phyloP scores from a whole-genome alignment of 1,284 basidiomycete species.

The Gomphus bonarii region DNA sequence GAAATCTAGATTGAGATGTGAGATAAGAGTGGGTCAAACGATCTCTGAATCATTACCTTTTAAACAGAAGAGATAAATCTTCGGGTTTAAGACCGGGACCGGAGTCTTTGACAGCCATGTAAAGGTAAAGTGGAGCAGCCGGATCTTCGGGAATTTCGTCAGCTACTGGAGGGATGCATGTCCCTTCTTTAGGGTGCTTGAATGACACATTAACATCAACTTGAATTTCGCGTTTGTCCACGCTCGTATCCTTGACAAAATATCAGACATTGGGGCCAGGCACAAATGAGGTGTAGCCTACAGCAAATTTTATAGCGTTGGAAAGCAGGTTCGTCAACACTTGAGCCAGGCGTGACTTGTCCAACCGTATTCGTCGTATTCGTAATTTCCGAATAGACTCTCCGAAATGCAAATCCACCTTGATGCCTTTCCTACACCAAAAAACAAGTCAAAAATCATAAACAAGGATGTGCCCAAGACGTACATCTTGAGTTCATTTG shows the following conservation, averaged over 20 bases:
- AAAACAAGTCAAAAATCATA: neutral
- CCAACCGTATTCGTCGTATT: slow-evolving; percentile 14
- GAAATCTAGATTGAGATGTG: slow-evolving; percentile 13
- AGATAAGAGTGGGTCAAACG: neutral
- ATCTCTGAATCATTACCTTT: slow-evolving; percentile 13
- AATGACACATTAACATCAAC: slow-evolving; percentile 18
- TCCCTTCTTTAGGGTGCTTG: slow-evolving; percentile 13
- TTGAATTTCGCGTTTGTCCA: slow-evolving; percentile 15
- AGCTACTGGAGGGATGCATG: slow-evolving; percentile 15
- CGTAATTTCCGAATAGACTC: slow-evolving; percentile 14
- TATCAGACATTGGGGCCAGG: neutral
- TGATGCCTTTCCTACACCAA: slow-evolving; percentile 18
- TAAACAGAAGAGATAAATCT: slow-evolving; percentile 17
- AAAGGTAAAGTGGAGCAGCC: slow-evolving; percentile 15
- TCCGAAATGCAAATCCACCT: slow-evolving; percentile 16
- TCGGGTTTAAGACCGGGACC: slow-evolving; percentile 19
- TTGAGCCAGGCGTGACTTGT: slow-evolving; percentile 18
- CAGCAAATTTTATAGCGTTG: slow-evolving; percentile 17
- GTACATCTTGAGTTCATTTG: slow-evolving; percentile 28
- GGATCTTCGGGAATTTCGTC: slow-evolving; percentile 10
- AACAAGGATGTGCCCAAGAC: neutral
- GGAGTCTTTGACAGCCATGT: slow-evolving; percentile 18
- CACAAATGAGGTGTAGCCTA: neutral
- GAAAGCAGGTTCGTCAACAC: slow-evolving; percentile 20
- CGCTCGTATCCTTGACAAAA: slow-evolving; percentile 11